phyloP scores from a whole-genome alignment of 805 yeast species.

The Candida tibetensis region DNA sequence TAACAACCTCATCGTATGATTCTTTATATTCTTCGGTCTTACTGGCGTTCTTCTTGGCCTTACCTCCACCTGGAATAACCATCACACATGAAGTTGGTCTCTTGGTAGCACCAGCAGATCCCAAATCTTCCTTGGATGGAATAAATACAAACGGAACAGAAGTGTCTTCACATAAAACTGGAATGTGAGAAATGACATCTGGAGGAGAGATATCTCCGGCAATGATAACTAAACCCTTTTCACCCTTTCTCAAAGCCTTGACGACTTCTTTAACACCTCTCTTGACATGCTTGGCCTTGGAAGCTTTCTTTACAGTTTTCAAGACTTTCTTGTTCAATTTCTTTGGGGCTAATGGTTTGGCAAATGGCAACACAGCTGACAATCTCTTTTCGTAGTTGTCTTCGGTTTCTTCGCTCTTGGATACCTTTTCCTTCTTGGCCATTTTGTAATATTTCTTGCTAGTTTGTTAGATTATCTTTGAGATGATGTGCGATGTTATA shows the following conservation, averaged over 20 bases:
- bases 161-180: slow-evolving; percentile 94
- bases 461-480: neutral
- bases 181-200: slow-evolving; percentile 95
- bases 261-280: slow-evolving; percentile 99
- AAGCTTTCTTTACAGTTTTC: slow-evolving; percentile 95
- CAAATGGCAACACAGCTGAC: slow-evolving; percentile 88
- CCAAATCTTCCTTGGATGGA: slow-evolving; percentile 97
- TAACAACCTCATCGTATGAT: slow-evolving; percentile 87
- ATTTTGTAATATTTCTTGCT: slow-evolving; percentile 15
- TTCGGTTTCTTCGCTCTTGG: slow-evolving; percentile 38
- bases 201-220: slow-evolving; percentile 99
- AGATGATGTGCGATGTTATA: slow-evolving; percentile 10
- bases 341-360: slow-evolving; percentile 92
- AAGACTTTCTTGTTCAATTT: slow-evolving; percentile 92
- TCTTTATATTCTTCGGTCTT: slow-evolving; percentile 85
- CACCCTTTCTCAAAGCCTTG: slow-evolving; percentile 96
- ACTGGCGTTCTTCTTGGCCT: slow-evolving; percentile 69
- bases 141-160: slow-evolving; percentile 89
- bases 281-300: slow-evolving; percentile 96
- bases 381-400: slow-evolving; percentile 92
- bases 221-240: slow-evolving; percentile 91
- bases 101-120: slow-evolving; percentile 98
- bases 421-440: slow-evolving; percentile 48
- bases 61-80: slow-evolving; percentile 94
- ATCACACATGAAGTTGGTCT: slow-evolving; percentile 98